These are phyloP conservation scores for Cladophialophora bantiana DNA, from an alignment of 2,329 filamentous ascomycete genomes.

Conservation along the genomic window DNA sequence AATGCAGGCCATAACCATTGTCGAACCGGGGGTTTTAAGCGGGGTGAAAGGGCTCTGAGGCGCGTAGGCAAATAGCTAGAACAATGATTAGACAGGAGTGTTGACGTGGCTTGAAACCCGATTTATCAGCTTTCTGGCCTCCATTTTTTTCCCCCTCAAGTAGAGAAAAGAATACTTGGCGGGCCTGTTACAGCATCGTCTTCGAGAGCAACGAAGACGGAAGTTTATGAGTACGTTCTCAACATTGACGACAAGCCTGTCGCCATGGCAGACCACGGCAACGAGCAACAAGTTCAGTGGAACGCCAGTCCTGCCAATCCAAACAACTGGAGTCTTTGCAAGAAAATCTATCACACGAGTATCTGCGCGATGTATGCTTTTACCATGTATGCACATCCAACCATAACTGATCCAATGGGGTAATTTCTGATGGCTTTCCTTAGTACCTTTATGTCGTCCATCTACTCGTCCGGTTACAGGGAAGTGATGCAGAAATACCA, in stretches of 20 bases:
- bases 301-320: slow-evolving; percentile 4
- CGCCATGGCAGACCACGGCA: neutral
- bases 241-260: neutral
- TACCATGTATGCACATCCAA: slow-evolving; percentile 9
- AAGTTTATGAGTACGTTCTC: neutral
- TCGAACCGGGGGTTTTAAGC: neutral
- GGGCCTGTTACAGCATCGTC: neutral
- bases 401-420: neutral
- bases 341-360: slow-evolving; percentile 16
- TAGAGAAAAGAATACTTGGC: neutral
- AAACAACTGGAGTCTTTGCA: slow-evolving; percentile 13
- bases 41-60: neutral
- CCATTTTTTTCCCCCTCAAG: neutral
- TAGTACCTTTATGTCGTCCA: slow-evolving; percentile 42
- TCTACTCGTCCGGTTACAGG: slow-evolving; percentile 49
- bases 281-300: neutral
- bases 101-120: neutral
- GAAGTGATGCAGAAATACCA: slow-evolving; percentile 60
- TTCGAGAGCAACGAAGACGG: neutral
- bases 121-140: neutral
- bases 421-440: neutral
- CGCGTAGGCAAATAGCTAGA: neutral
- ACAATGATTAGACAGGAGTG: neutral
- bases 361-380: slow-evolving; percentile 16
- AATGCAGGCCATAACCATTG: neutral